Conservation (phyloP, 352 stramenopile species). For the Pythium dissotocum region DNA sequence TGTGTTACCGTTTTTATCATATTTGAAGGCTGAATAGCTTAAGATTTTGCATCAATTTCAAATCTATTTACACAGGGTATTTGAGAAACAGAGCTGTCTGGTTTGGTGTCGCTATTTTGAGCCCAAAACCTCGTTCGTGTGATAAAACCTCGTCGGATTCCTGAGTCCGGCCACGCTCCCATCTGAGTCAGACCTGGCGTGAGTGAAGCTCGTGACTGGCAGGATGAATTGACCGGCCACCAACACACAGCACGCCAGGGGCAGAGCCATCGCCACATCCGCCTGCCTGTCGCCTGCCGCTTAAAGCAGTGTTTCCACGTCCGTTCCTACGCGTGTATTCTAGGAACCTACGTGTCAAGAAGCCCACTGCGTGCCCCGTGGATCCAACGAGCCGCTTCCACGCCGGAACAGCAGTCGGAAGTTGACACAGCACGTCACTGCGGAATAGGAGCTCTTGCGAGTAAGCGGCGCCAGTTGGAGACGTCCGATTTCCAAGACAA, state of each 20-base stretch:
- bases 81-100: background rate
- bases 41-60: background rate
- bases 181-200: constrained; percentile 12
- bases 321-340: background rate
- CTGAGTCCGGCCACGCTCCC: background rate
- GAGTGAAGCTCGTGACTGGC: constrained; percentile 15
- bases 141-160: constrained; percentile 1
- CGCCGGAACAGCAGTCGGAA: background rate
- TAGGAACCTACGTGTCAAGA: background rate
- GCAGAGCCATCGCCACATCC: background rate
- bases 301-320: background rate
- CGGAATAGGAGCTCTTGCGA: background rate
- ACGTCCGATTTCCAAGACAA: background rate
- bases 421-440: background rate
- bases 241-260: background rate
- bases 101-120: background rate
- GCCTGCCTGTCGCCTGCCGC: constrained; percentile 3
- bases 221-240: constrained; percentile 6
- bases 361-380: background rate
- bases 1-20: too few relatives aligned
- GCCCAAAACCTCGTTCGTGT: background rate
- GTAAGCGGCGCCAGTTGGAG: background rate
- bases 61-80: background rate
- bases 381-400: background rate
- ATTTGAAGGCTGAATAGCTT: background rate